Percentiles rank a stretch among this genome's conserved stretches.
phyloP scores from a whole-genome alignment of 2,329 filamentous ascomycete species.

The Colletotrichum cordylinicola region DNA sequence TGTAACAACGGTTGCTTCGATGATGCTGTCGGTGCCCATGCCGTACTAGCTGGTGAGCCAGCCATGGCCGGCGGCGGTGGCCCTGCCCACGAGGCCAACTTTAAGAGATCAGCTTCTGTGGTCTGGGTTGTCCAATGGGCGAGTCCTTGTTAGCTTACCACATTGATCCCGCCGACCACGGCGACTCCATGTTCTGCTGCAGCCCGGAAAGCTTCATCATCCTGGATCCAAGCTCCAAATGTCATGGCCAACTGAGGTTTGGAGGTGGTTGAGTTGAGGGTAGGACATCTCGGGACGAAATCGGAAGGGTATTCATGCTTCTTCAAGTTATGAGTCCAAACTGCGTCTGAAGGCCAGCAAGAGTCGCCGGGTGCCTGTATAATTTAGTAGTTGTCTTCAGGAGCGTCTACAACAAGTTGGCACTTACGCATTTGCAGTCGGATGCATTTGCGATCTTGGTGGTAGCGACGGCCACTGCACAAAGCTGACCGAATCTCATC shows the following conservation, averaged over 20 bases:
- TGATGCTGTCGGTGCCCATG: conserved; percentile 52
- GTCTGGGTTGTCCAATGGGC: background rate
- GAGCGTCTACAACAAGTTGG: background rate
- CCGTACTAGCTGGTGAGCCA: conserved; percentile 46
- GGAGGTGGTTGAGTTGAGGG: background rate
- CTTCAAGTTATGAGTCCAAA: conserved; percentile 49
- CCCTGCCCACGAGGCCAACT: conserved; percentile 62
- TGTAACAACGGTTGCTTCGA: conserved; percentile 49
- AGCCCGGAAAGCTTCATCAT: background rate
- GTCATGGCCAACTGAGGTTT: conserved; percentile 26
- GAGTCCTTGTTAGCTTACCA: conserved; percentile 26
- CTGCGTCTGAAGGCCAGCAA: conserved; percentile 46
- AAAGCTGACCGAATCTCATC: background rate
- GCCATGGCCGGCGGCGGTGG: conserved; percentile 53
- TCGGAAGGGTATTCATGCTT: background rate
- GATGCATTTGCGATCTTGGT: background rate
- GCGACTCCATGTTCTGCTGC: conserved; percentile 16
- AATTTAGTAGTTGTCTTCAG: background rate
- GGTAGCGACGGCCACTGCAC: background rate
- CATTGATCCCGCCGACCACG: conserved; percentile 44
- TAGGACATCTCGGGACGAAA: background rate
- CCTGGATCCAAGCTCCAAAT: conserved; percentile 11
- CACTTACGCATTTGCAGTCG: background rate
- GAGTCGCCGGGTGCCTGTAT: conserved; percentile 32
- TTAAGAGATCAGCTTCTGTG: conserved; percentile 26